phyloP scores from a whole-genome alignment of 2,329 filamentous ascomycete species.

The Decorospora gaudefroyi region DNA sequence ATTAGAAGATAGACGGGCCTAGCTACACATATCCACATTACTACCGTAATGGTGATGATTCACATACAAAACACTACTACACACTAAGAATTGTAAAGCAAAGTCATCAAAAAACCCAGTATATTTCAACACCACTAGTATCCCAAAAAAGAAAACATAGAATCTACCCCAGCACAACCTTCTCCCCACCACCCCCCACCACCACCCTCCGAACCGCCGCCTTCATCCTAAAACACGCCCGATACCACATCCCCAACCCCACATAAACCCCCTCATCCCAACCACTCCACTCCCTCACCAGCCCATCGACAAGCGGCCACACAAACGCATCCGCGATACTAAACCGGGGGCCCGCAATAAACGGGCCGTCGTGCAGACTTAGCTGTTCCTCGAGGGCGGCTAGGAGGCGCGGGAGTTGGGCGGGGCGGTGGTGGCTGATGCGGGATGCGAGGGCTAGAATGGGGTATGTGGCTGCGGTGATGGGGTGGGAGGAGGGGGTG shows the following conservation, averaged over 20 bases:
- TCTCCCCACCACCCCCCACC: slow-evolving; percentile 6
- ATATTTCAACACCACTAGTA: too few species aligned
- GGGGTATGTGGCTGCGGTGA: slow-evolving; percentile 29
- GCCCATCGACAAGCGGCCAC: slow-evolving; percentile 42
- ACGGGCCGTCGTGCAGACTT: slow-evolving; percentile 27
- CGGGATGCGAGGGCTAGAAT: slow-evolving; percentile 19
- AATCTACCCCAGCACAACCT: too few species aligned
- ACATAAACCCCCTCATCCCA: slow-evolving; percentile 31
- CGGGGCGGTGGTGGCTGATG: too few species aligned
- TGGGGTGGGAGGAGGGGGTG: slow-evolving; percentile 10
- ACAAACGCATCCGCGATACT: slow-evolving; percentile 39
- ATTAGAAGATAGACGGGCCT: too few species aligned
- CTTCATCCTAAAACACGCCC: slow-evolving; percentile 40
- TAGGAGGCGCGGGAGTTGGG: too few species aligned
- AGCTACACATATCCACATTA: too few species aligned
- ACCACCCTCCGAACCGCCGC: slow-evolving; percentile 34
- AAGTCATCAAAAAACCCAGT: too few species aligned
- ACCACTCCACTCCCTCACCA: slow-evolving; percentile 26
- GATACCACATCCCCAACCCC: slow-evolving; percentile 33
- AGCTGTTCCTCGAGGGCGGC: slow-evolving; percentile 23
- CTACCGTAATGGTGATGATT: too few species aligned
- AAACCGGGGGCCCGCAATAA: slow-evolving; percentile 40
- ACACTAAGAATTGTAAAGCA: too few species aligned
- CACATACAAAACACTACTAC: too few species aligned
- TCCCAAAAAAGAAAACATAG: too few species aligned